These are phyloP conservation scores for Colletotrichum shisoi DNA, from an alignment of 2,329 filamentous ascomycete species.

Conservation along the genomic window DNA sequence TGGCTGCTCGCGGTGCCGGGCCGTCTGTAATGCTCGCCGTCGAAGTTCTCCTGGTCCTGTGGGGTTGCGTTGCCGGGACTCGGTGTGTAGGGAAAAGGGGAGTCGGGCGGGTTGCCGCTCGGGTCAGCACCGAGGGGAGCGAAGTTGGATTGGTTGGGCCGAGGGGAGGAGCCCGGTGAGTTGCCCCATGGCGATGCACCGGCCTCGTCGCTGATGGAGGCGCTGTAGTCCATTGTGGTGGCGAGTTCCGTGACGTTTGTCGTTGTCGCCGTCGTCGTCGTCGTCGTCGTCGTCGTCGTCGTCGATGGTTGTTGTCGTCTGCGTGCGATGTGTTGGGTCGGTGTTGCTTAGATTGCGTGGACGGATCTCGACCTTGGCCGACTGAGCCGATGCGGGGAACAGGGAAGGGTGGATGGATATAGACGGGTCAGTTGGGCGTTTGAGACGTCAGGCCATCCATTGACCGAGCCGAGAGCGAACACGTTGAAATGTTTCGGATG, in stretches of 20 bases:
- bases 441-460: conserved; percentile 32
- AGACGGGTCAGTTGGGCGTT: conserved; percentile 28
- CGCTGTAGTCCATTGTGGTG: conserved; percentile 64
- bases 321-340: conserved; percentile 7
- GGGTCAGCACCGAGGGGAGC: conserved; percentile 45
- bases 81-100: conserved; percentile 56
- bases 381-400: conserved; percentile 39
- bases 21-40: conserved; percentile 53
- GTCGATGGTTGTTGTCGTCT: conserved; percentile 4
- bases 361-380: conserved; percentile 36
- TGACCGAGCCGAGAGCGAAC: conserved; percentile 15
- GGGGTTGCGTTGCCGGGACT: conserved; percentile 55
- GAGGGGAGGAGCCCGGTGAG: conserved; percentile 61
- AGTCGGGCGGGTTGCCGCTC: conserved; percentile 51
- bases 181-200: conserved; percentile 65
- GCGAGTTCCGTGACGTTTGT: neutral
- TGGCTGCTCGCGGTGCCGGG: conserved; percentile 58
- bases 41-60: conserved; percentile 50
- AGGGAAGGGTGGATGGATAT: conserved; percentile 3
- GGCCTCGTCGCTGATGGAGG: conserved; percentile 63
- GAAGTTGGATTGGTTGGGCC: conserved; percentile 56
- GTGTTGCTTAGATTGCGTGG: conserved; percentile 25
- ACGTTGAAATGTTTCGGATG: neutral
- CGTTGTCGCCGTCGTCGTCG: neutral
- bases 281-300: neutral